Conservation (phyloP, 1,139 yeast genomes). For the Cylindricascospora bacillispora region DNA sequence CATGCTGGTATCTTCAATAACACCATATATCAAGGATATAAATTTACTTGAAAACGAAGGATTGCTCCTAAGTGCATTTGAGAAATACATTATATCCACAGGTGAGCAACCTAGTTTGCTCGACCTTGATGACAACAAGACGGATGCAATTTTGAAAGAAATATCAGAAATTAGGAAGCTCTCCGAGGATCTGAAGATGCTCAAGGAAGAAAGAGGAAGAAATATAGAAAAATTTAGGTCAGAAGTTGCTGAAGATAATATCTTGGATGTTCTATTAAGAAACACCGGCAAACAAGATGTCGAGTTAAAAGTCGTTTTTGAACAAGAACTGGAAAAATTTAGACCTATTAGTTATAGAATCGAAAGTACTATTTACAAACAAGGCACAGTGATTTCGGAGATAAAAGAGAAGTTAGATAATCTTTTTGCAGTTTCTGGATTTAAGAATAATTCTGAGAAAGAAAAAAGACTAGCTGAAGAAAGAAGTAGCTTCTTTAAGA, state of each 20-base stretch:
- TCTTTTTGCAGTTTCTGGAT: constrained; percentile 34
- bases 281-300: constrained; percentile 47
- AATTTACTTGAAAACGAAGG: constrained; percentile 26
- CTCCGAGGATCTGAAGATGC: constrained; percentile 37
- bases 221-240: constrained; percentile 55
- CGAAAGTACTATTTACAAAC: constrained; percentile 54
- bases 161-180: constrained; percentile 31
- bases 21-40: constrained; percentile 28
- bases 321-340: constrained; percentile 67
- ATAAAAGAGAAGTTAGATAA: constrained; percentile 47
- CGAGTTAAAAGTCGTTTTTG: constrained; percentile 52
- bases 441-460: constrained; percentile 27
- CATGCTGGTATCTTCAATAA: constrained; percentile 35
- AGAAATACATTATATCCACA: constrained; percentile 13
- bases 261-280: constrained; percentile 60
- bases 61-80: constrained; percentile 22
- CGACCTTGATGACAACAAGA: constrained; percentile 44
- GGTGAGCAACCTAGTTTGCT: constrained; percentile 37
- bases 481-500: constrained; percentile 30
- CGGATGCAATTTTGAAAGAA: constrained; percentile 20
- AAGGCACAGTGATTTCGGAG: constrained; percentile 41
- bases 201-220: constrained; percentile 47
- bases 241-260: constrained; percentile 72
- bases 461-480: constrained; percentile 30
- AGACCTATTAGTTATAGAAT: constrained; percentile 55